These are phyloP conservation scores for Pulveroboletus sp. DNA, from an alignment of 768 basidiomycete species.

Conservation along the genomic window DNA sequence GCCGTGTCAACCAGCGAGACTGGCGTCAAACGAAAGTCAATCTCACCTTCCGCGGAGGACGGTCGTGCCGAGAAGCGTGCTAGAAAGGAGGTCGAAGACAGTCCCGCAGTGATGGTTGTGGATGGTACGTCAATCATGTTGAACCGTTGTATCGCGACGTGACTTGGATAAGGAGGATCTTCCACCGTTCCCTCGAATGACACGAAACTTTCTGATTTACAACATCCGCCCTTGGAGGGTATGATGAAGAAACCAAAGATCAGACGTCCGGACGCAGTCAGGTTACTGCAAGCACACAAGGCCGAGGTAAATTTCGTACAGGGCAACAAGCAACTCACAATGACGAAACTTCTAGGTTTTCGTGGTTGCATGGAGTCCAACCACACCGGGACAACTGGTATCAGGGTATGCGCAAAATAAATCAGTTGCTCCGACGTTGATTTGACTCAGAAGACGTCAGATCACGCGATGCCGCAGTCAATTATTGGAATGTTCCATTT, in stretches of 20 bases:
- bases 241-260: constrained; percentile 33
- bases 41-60: constrained; percentile 40
- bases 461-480: constrained; percentile 72
- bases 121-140: constrained; percentile 34
- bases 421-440: background rate
- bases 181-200: constrained; percentile 17
- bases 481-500: constrained; percentile 65
- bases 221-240: constrained; percentile 18
- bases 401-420: constrained; percentile 54
- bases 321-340: constrained; percentile 6
- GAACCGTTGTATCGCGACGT: constrained; percentile 25
- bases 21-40: constrained; percentile 50
- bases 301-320: constrained; percentile 45
- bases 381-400: constrained; percentile 53
- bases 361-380: constrained; percentile 76
- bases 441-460: constrained; percentile 32
- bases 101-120: constrained; percentile 32
- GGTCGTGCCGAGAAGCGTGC: constrained; percentile 62
- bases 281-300: constrained; percentile 54
- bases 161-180: constrained; percentile 13
- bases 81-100: constrained; percentile 46
- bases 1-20: constrained; percentile 17
- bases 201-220: constrained; percentile 15
- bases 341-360: constrained; percentile 56
- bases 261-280: constrained; percentile 38